A percentile compares a stretch with the other conserved stretches of the same genome.
Conservation (phyloP, 768 basidiomycete genomes). For the Leccinum broughii region DNA sequence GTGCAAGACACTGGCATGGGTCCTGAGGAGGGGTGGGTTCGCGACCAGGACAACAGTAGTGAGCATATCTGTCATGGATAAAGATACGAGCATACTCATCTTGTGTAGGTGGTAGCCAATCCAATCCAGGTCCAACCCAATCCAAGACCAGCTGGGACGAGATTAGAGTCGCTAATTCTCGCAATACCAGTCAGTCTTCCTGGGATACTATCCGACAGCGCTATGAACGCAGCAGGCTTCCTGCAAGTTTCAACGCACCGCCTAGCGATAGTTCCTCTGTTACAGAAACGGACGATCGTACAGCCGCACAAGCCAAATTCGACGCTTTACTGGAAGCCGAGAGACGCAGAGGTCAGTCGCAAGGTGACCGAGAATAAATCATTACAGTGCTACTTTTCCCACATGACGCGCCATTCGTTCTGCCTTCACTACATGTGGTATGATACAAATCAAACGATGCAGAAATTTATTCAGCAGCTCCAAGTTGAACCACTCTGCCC, state of each 20-base stretch:
- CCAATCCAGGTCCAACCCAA: conserved; percentile 10
- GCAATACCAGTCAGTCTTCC: conserved; percentile 46
- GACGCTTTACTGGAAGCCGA: conserved; percentile 62
- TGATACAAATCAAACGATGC: conserved; percentile 6
- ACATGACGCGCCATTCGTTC: not conserved
- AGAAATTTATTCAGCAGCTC: conserved; percentile 11
- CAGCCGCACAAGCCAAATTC: conserved; percentile 53
- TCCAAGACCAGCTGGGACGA: conserved; percentile 59
- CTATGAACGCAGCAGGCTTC: conserved; percentile 41
- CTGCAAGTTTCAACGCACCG: conserved; percentile 9
- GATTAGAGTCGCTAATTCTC: conserved; percentile 56
- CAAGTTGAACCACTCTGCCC: conserved; percentile 9
- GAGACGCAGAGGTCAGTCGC: conserved; percentile 38
- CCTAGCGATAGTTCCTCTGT: conserved; percentile 6
- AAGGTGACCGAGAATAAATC: conserved; percentile 14
- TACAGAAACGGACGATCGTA: conserved; percentile 35
- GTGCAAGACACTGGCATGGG: conserved; percentile 7
- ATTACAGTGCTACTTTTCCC: not conserved
- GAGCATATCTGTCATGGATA: not conserved
- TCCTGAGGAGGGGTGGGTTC: conserved; percentile 21
- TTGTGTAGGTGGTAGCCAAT: conserved; percentile 4
- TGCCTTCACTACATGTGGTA: conserved; percentile 5
- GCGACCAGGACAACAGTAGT: conserved; percentile 15
- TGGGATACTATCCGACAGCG: conserved; percentile 71
- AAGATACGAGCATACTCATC: not conserved